Evolutionary conservation across 2,329 filamentous ascomycete genomes (phyloP).

Genomic region (Trichoderma atroviride): DNA sequence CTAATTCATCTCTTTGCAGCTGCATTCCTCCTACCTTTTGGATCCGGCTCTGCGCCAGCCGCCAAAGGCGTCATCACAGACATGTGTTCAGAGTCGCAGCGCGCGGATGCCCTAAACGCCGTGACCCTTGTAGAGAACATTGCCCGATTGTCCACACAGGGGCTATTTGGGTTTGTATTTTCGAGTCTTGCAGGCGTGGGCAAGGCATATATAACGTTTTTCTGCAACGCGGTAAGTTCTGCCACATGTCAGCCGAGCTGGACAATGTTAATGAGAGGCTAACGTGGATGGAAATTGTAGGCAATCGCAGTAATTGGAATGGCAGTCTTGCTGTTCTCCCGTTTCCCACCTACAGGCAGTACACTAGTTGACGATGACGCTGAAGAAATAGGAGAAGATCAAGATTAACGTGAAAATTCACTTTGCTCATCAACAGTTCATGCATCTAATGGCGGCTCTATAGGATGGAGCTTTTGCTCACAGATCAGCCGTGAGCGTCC

Average conservation of each 20-base stretch:
- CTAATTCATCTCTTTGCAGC: constrained; percentile 41
- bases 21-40: constrained; percentile 66
- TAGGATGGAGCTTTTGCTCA: background rate
- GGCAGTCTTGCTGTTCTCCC: constrained; percentile 46
- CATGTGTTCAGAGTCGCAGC: constrained; percentile 64
- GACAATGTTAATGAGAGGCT: background rate
- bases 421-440: background rate
- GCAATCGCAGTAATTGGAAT: constrained; percentile 54
- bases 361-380: constrained; percentile 37
- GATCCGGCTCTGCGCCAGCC: constrained; percentile 68
- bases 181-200: constrained; percentile 63
- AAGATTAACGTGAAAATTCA: background rate
- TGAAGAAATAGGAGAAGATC: constrained; percentile 18
- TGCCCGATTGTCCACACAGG: constrained; percentile 63
- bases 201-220: constrained; percentile 64
- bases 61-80: constrained; percentile 74
- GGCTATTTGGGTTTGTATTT: constrained; percentile 69
- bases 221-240: constrained; percentile 62
- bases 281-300: constrained; percentile 37
- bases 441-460: background rate
- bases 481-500: background rate
- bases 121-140: constrained; percentile 73
- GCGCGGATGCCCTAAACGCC: constrained; percentile 68
- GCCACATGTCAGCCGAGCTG: too few species aligned
- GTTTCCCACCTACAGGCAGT: constrained; percentile 47